Evolutionary conservation across 306 rosid species (phyloP), one percentile per base, ranked within the genome.

Genomic region (Cucumis cinereus): DNA sequence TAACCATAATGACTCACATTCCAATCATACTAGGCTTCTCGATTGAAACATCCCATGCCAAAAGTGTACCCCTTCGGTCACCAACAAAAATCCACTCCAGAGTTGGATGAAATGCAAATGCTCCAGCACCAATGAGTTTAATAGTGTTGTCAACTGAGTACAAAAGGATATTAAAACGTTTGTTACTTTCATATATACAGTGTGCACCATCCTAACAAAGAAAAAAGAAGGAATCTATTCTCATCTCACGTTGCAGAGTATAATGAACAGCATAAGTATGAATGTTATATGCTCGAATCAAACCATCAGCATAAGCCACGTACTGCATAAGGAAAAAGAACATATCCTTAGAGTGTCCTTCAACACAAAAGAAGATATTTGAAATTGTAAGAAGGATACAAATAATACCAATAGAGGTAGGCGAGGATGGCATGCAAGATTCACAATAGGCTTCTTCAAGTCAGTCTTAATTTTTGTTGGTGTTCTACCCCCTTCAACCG

Each of bases 401-500:
- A 79, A 64, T 76, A 77, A 22, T 90, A 94, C 97, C 87, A 94
- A 79, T 43, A 91, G 89, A 43, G 99, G 96, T 73, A 87, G 98
- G 79, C 99, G 98, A 82, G 99, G 99, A 86, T 95, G 98, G 86
- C 99, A 95, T 57, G 98, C 93, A 83, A 95, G 92, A 85, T 95
- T 95, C 83, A 95, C 93, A 84, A 95, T 69, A 67, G 99, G 97
- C 81, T 92, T 95, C 89, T 95, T 95, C 88, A 95, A 80, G 82
- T 95, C 99, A 79, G 99, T 82, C 86, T 95, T 95, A 78, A 95
- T 92, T 84, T 92, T 95, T 79, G 99, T 95, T 22, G 99, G 99
- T 8, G 87, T 85, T 81, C 95, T 88, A 61, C 99, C 99, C 4
- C 99, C 99, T 88, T 95, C 99, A 73, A 95, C 88, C 54, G 98